phyloP scores from a whole-genome alignment of 2,329 filamentous ascomycete genomes.

The Didymosphaeria variabile region DNA sequence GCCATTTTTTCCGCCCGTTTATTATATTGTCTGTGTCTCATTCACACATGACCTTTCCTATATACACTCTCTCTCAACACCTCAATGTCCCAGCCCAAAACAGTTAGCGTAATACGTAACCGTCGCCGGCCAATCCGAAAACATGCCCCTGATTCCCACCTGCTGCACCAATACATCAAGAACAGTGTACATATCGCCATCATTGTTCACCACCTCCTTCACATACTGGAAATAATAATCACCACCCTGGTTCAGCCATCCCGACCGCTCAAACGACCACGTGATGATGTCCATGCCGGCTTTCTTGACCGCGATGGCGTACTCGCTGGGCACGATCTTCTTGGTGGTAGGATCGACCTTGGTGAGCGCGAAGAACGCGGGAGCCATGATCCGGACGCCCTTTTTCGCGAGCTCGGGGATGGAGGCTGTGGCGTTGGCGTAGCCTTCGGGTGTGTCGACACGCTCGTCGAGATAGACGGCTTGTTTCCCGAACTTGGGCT shows the following conservation, averaged over 20 bases:
- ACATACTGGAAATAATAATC: constrained; percentile 54
- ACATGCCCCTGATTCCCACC: constrained; percentile 69
- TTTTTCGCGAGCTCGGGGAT: constrained; percentile 64
- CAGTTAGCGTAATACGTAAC: constrained; percentile 78
- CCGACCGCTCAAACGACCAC: constrained; percentile 74
- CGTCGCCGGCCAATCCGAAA: constrained; percentile 75
- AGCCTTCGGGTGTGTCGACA: constrained; percentile 60
- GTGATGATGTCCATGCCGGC: constrained; percentile 71
- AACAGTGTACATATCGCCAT: constrained; percentile 72
- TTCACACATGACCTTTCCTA: too few species aligned
- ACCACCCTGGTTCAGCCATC: constrained; percentile 63
- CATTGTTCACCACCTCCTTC: constrained; percentile 63
- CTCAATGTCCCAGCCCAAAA: constrained; percentile 54
- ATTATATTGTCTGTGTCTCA: too few species aligned
- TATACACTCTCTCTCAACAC: too few species aligned
- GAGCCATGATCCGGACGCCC: constrained; percentile 70
- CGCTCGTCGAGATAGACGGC: constrained; percentile 72
- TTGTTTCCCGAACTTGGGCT: constrained; percentile 68
- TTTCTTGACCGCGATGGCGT: constrained; percentile 68
- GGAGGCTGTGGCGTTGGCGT: constrained; percentile 64
- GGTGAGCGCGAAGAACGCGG: constrained; percentile 70
- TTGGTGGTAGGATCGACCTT: constrained; percentile 55
- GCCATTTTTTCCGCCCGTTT: too few species aligned
- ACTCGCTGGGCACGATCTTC: constrained; percentile 69
- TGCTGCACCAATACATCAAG: constrained; percentile 70